Conservation (phyloP, 257 asterid species). For the Rhazya stricta region DNA sequence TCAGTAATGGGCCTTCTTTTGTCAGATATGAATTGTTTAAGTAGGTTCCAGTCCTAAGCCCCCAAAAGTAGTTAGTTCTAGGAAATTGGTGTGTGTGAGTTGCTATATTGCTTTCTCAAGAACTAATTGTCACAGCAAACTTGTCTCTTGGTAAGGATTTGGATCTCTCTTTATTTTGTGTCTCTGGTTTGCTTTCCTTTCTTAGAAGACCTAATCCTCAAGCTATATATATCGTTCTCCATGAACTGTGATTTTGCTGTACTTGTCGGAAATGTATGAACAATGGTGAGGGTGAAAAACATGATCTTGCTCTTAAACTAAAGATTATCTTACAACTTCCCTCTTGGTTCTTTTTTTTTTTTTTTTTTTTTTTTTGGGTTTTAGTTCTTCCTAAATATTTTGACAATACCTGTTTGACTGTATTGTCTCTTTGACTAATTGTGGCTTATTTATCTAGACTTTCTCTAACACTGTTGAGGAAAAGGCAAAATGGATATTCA, state of each 20-base stretch:
- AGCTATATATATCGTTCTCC: neutral
- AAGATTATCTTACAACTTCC: neutral
- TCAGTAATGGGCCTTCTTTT: too few relatives aligned
- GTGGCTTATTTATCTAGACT: slow-evolving; percentile 42
- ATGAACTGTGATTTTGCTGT: neutral
- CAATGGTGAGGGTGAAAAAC: neutral
- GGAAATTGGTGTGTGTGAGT: neutral
- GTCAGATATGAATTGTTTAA: neutral
- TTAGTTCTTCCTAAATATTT: neutral
- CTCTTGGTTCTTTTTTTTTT: neutral
- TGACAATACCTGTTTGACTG: neutral
- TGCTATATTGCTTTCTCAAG: neutral
- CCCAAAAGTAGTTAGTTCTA: neutral
- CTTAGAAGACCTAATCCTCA: neutral
- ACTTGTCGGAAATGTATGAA: neutral
- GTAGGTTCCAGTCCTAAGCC: neutral
- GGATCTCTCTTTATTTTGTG: neutral
- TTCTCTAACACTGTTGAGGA: slow-evolving; percentile 82
- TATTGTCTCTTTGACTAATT: neutral
- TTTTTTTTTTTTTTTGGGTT: neutral
- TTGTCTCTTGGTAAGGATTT: neutral
- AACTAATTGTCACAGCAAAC: neutral
- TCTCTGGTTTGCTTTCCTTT: neutral
- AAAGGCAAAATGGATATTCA: slow-evolving; percentile 96
- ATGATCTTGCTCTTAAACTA: neutral